Conservation (phyloP, 2,329 filamentous ascomycete species). For the Xylaria multiplex region DNA sequence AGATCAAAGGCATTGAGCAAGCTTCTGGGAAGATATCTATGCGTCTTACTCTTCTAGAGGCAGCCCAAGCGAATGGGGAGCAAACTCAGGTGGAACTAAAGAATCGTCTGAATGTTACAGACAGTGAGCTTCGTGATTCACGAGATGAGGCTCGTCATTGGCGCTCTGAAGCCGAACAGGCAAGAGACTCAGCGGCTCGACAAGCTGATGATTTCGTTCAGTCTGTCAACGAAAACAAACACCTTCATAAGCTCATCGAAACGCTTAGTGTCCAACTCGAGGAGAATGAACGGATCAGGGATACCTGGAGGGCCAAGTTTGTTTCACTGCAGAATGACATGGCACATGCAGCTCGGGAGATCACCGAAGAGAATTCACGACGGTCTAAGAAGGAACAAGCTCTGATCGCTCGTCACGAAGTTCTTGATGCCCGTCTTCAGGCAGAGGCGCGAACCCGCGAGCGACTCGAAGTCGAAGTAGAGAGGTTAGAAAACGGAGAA, state of each 20-base stretch:
- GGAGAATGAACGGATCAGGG: conserved; percentile 85
- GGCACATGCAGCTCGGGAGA: conserved; percentile 78
- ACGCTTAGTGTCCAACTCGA: conserved; percentile 81
- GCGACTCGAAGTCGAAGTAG: conserved; percentile 72
- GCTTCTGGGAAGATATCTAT: conserved; percentile 64
- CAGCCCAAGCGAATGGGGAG: conserved; percentile 68
- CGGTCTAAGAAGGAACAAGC: conserved; percentile 84
- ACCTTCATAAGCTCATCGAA: conserved; percentile 77
- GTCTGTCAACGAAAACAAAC: conserved; percentile 71
- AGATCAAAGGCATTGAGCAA: conserved; percentile 69
- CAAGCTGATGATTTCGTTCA: conserved; percentile 61
- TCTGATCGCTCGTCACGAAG: conserved; percentile 80
- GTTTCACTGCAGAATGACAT: conserved; percentile 89
- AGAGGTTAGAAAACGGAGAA: conserved; percentile 71
- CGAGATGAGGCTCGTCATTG: conserved; percentile 69
- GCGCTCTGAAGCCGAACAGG: conserved; percentile 69
- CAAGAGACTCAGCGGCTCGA: conserved; percentile 61
- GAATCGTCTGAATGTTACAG: conserved; percentile 63
- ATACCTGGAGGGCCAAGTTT: conserved; percentile 85
- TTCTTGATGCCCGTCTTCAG: conserved; percentile 79
- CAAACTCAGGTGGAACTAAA: conserved; percentile 66
- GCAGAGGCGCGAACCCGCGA: conserved; percentile 77
- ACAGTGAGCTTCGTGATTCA: conserved; percentile 65
- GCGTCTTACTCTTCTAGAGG: conserved; percentile 73
- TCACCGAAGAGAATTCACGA: conserved; percentile 82